Evolutionary conservation across 2,329 filamentous ascomycete species (phyloP).

Genomic region (Helotiales sp.): DNA sequence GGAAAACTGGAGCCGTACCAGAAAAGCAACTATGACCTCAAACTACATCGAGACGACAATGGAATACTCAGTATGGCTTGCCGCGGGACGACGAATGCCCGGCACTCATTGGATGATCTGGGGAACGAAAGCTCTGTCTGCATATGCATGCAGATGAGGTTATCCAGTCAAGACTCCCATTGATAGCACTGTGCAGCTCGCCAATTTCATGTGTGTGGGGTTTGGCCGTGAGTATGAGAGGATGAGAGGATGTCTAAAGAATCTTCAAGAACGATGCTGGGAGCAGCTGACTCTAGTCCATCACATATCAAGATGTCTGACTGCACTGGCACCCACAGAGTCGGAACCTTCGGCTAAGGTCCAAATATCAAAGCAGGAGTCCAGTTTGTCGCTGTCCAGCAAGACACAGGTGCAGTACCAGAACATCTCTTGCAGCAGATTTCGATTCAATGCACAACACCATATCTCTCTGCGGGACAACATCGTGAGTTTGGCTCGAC

Average conservation of each 20-base stretch:
- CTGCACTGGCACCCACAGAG: not conserved
- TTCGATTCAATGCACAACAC: not conserved
- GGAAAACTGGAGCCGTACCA: not conserved
- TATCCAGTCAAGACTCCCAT: not conserved
- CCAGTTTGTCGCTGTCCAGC: not conserved
- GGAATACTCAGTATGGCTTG: slow-evolving; percentile 8
- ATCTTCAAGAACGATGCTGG: not conserved
- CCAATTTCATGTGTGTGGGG: not conserved
- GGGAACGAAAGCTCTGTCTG: not conserved
- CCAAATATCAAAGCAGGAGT: not conserved
- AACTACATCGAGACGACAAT: slow-evolving; percentile 12
- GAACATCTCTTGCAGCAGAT: not conserved
- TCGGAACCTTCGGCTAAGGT: not conserved
- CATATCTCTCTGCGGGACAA: not conserved
- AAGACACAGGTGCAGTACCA: not conserved
- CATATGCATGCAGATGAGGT: slow-evolving; percentile 1
- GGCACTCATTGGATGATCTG: slow-evolving; percentile 8
- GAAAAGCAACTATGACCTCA: slow-evolving; percentile 13
- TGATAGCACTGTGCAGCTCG: slow-evolving; percentile 1
- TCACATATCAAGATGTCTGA: not conserved
- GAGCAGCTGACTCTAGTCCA: not conserved
- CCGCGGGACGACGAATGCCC: slow-evolving; percentile 1
- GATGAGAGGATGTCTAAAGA: not conserved
- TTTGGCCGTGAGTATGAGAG: not conserved
- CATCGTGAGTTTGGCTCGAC: not conserved